These are phyloP conservation scores for Parietichytrium sp. DNA, from an alignment of 108 stramenopile genomes.

Conservation along the genomic window DNA sequence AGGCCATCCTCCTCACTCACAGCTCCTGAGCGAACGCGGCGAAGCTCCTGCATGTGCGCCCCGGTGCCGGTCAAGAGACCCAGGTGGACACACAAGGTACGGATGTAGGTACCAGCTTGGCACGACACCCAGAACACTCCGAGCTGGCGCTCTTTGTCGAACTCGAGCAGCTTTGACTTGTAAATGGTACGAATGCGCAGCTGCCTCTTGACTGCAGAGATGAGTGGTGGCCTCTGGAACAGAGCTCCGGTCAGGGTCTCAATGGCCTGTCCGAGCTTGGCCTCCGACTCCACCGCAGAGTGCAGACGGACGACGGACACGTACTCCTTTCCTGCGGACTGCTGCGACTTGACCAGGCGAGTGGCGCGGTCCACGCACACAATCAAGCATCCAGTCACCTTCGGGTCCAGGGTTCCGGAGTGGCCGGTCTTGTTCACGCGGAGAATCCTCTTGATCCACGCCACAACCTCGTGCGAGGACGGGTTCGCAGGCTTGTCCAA, in stretches of 20 bases:
- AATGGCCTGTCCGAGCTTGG: conserved; percentile 77
- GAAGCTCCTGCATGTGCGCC: conserved; percentile 99
- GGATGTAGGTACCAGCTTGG: conserved; percentile 98
- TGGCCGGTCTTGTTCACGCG: conserved; percentile 99
- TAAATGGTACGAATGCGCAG: conserved; percentile 97
- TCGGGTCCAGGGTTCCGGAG: conserved; percentile 97
- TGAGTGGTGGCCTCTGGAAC: conserved; percentile 98
- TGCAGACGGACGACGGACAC: conserved; percentile 96
- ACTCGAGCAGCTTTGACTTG: conserved; percentile 90
- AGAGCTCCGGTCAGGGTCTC: conserved; percentile 94
- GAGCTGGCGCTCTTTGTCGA: conserved; percentile 87
- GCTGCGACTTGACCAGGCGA: conserved; percentile 97
- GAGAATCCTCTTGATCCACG: conserved; percentile 98
- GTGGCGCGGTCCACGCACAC: conserved; percentile 99
- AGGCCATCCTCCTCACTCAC: conserved; percentile 81
- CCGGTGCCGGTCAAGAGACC: conserved; percentile 91
- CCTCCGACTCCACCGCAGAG: conserved; percentile 76
- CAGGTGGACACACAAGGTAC: conserved; percentile 97
- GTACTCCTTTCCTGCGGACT: conserved; percentile 97
- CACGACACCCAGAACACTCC: conserved; percentile 93
- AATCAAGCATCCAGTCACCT: conserved; percentile 99
- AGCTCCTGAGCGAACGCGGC: conserved; percentile 91
- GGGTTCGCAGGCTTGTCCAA: conserved; percentile 99
- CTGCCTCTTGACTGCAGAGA: conserved; percentile 98
- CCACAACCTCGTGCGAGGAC: conserved; percentile 95